phyloP scores from a whole-genome alignment of 257 asterid genomes.

The Solanum bukasovii region DNA sequence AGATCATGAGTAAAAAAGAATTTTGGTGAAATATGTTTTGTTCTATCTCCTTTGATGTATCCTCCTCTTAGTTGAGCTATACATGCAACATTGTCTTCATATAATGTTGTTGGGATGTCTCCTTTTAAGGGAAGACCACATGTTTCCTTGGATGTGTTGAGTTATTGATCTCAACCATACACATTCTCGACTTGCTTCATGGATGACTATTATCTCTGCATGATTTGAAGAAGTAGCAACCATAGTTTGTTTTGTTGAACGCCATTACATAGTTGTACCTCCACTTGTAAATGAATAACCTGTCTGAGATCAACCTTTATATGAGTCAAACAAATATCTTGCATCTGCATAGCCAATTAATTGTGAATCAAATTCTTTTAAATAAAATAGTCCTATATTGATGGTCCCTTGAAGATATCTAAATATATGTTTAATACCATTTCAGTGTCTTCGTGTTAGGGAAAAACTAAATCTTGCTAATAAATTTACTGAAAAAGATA shows the following conservation, averaged over 20 bases:
- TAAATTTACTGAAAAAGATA: too few relatives aligned
- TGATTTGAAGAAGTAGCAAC: background rate
- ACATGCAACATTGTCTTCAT: background rate
- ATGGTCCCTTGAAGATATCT: background rate
- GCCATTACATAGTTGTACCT: background rate
- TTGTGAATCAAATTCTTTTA: too few relatives aligned
- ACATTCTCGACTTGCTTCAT: background rate
- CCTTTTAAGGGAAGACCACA: background rate
- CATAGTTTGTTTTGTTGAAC: background rate
- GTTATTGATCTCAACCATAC: background rate
- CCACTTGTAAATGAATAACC: background rate
- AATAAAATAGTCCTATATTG: background rate
- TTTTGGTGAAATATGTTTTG: background rate
- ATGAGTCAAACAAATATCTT: background rate
- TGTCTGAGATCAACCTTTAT: background rate
- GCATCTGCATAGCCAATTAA: background rate
- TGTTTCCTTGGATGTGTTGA: background rate
- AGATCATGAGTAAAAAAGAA: background rate
- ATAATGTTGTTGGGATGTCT: too few relatives aligned
- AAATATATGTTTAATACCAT: background rate
- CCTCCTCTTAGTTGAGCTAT: background rate
- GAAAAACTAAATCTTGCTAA: too few relatives aligned
- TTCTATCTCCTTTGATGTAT: background rate
- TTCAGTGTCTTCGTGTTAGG: background rate
- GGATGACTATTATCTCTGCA: background rate